Evolutionary conservation across 2,329 filamentous ascomycete species (phyloP), one percentile per base, ranked within the genome.

Genomic region (Grosmannia huntii): DNA sequence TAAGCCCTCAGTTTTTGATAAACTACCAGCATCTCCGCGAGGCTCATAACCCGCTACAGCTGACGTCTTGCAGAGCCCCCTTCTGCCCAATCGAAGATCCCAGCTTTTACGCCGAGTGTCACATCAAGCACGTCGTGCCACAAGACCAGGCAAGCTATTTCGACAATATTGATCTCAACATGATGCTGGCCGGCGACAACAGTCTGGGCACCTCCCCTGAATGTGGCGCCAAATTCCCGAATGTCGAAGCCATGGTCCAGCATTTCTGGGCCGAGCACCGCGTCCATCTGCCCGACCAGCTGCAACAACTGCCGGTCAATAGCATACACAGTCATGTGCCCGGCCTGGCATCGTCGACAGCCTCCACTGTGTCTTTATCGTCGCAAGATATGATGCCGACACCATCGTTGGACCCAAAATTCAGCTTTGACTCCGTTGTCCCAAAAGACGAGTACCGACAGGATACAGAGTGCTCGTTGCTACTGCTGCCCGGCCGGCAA

Each of bases 21-120:
- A 65, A 63, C 60, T 63, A 60, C 33, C 59, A 60, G 38, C 63
- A 65, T 31, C 46, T 65, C 10, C 57, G 55, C 25, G 57, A 63
- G 25, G 60, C 60, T 1, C 63, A 65, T 56, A 60, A 65, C 44
- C 63, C 63, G 1, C 36, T 60, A 2, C 58, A 63, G 44, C 62
- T 62, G 1, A 31, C 58, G 10, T 56, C 57, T 3, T 65, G 63
- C 54, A 61, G 38, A 3, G 62, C 57, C 4, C 27, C 59, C 0
- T 21, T 55, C 3, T 65, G 63, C 36, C 63, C 63, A 2, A 59
- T 65, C 4, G 58, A 65, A 1, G 62, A 64, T 23, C 63, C 63
- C 25, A 61, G 21, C 38, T 65, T 65, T 33, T 65, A 64, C 53
- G 56, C 63, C 16, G 56, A 63, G 38, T 65, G 63, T 55, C 62